phyloP scores from a whole-genome alignment of 1,139 yeast genomes.

The Saccharomycopsis hybrid region DNA sequence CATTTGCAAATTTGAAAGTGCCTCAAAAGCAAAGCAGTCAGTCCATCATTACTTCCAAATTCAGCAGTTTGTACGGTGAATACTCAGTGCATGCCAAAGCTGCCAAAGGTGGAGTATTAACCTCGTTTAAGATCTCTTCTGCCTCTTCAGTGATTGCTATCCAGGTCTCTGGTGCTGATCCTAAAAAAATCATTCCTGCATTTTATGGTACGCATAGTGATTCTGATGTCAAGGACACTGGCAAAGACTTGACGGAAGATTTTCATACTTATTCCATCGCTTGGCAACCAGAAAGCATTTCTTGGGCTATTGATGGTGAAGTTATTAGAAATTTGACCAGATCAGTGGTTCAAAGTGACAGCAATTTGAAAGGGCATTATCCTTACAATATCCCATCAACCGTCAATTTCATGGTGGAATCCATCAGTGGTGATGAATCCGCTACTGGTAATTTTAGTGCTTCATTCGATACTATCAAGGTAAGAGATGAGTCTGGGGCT shows the following conservation, averaged over 20 bases:
- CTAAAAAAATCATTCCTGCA: conserved; percentile 3
- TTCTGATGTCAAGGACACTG: conserved; percentile 24
- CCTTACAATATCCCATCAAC: conserved; percentile 13
- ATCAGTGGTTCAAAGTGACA: conserved; percentile 2
- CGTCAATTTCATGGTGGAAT: conserved; percentile 18
- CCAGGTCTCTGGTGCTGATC: conserved; percentile 5
- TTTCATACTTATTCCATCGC: conserved; percentile 39
- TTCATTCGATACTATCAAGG: background rate
- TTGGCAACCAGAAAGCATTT: conserved; percentile 34
- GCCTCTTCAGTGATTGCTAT: conserved; percentile 11
- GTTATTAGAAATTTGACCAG: conserved; percentile 33
- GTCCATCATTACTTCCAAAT: conserved; percentile 16
- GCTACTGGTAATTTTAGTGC: conserved; percentile 1
- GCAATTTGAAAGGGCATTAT: conserved; percentile 1
- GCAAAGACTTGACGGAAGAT: conserved; percentile 38
- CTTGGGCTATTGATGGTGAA: conserved; percentile 38
- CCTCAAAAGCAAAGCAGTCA: background rate
- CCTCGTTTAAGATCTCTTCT: conserved; percentile 20
- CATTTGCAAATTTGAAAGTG: background rate
- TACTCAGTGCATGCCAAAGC: conserved; percentile 12
- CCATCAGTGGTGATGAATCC: background rate
- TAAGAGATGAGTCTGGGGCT: conserved; percentile 10
- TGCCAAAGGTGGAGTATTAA: conserved; percentile 3
- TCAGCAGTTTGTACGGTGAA: conserved; percentile 13
- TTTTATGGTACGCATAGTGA: conserved; percentile 5